Conservation (phyloP, 768 basidiomycete genomes). For the Lentinula raphanica region DNA sequence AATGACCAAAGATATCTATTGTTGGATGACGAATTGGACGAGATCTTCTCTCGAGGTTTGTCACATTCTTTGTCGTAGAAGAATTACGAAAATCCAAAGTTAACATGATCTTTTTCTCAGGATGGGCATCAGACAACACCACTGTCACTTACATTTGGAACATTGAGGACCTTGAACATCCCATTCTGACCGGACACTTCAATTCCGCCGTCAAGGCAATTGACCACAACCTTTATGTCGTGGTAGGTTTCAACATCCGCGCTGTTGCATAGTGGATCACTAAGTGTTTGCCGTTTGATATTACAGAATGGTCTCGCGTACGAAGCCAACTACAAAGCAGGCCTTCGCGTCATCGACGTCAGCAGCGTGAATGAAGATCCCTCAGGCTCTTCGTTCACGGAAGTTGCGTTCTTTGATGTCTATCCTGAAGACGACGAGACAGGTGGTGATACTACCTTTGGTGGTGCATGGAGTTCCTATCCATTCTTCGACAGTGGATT, state of each 20-base stretch:
- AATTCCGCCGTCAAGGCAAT: slow-evolving; percentile 20
- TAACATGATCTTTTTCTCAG: not conserved
- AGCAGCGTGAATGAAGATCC: slow-evolving; percentile 23
- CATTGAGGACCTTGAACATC: slow-evolving; percentile 20
- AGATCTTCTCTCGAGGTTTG: slow-evolving; percentile 6
- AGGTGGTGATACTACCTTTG: slow-evolving; percentile 11
- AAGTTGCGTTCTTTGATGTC: slow-evolving; percentile 23
- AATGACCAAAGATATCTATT: slow-evolving; percentile 22
- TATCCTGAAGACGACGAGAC: slow-evolving; percentile 17
- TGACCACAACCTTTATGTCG: slow-evolving; percentile 23
- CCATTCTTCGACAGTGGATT: slow-evolving; percentile 15
- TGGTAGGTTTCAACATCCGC: slow-evolving; percentile 5
- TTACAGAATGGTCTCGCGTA: slow-evolving; percentile 19
- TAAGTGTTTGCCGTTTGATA: not conserved
- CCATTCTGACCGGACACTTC: slow-evolving; percentile 23
- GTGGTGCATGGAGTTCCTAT: slow-evolving; percentile 14
- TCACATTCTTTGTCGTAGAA: not conserved
- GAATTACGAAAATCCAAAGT: not conserved
- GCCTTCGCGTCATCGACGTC: slow-evolving; percentile 23
- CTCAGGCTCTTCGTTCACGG: slow-evolving; percentile 20
- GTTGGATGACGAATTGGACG: slow-evolving; percentile 25
- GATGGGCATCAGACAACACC: slow-evolving; percentile 1
- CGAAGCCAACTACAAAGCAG: slow-evolving; percentile 25
- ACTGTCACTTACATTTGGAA: slow-evolving; percentile 28
- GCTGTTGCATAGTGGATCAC: not conserved